These are phyloP conservation scores for Saccharomyces hybrid DNA, from an alignment of 1,139 yeast species.

Conservation along the genomic window DNA sequence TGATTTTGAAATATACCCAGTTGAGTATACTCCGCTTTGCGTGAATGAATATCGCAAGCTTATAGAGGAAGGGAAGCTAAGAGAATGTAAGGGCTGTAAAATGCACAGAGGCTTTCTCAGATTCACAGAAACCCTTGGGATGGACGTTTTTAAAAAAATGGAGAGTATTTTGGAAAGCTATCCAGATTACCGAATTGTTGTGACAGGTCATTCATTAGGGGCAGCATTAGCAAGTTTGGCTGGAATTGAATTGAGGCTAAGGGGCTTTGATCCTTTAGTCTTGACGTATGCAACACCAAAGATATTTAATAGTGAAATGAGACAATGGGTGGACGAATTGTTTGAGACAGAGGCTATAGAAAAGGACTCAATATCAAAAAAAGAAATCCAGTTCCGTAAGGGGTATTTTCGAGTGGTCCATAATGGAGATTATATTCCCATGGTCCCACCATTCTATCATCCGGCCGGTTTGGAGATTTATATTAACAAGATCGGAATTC, in stretches of 20 bases:
- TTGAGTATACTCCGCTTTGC: conserved; percentile 34
- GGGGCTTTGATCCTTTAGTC: conserved; percentile 47
- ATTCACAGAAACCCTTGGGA: conserved; percentile 38
- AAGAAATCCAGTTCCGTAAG: conserved; percentile 18
- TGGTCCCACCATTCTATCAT: conserved; percentile 45
- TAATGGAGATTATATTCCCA: conserved; percentile 49
- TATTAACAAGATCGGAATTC: conserved; percentile 39
- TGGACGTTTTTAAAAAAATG: conserved; percentile 34
- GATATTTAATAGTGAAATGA: conserved; percentile 48
- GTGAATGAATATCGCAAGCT: conserved; percentile 18
- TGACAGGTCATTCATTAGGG: conserved; percentile 68
- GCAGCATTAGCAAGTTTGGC: conserved; percentile 58
- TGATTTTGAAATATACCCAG: conserved; percentile 43
- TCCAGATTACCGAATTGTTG: conserved; percentile 44
- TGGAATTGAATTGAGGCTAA: conserved; percentile 49
- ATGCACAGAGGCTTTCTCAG: conserved; percentile 55
- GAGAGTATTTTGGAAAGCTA: conserved; percentile 32
- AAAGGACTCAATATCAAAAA: conserved; percentile 11
- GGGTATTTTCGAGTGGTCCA: conserved; percentile 48
- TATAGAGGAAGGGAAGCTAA: conserved; percentile 20
- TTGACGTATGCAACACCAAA: conserved; percentile 57
- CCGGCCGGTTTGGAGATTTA: conserved; percentile 47
- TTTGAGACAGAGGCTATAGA: conserved; percentile 36
- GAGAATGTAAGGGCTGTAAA: conserved; percentile 41
- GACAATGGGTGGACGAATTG: conserved; percentile 44